Evolutionary conservation across 805 yeast genomes (phyloP).

Genomic region (Brettanomyces custersianus): DNA sequence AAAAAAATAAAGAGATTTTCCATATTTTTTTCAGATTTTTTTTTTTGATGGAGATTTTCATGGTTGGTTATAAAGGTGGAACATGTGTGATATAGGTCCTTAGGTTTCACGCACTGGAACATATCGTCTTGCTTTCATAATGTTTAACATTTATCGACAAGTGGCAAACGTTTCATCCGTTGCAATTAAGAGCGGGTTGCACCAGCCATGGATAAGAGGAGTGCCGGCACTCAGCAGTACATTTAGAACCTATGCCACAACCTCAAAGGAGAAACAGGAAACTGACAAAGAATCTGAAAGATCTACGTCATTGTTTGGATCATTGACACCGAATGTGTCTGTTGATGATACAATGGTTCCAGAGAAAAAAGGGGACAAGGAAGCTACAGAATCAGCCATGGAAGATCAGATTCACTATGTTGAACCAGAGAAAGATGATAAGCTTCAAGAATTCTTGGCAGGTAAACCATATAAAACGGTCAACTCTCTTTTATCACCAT

Average conservation of each 20-base stretch:
- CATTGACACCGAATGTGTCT: slow-evolving; percentile 13
- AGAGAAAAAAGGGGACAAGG: slow-evolving; percentile 3
- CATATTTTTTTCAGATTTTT: no score
- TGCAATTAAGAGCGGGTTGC: no score
- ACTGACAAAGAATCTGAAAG: slow-evolving; percentile 1
- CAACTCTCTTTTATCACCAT: slow-evolving; percentile 52
- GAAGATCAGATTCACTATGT: slow-evolving; percentile 10
- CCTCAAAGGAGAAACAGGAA: not conserved
- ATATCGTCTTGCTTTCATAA: no score
- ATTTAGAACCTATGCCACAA: not conserved
- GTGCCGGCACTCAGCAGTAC: no score
- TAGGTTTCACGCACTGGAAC: no score
- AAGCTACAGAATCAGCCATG: slow-evolving; percentile 8
- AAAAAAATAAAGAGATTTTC: no score
- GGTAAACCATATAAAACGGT: slow-evolving; percentile 47
- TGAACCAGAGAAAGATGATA: slow-evolving; percentile 22
- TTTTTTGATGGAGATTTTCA: no score
- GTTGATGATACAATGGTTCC: slow-evolving; percentile 1
- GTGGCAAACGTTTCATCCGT: no score
- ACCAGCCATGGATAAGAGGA: no score
- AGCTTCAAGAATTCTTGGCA: slow-evolving; percentile 41
- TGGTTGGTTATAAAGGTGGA: no score
- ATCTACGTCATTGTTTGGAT: slow-evolving; percentile 21
- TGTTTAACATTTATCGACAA: no score
- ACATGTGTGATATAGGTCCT: no score